Base-by-base conservation (phyloP, 2,329 filamentous ascomycete species). In the Fusarium sp. region DNA sequence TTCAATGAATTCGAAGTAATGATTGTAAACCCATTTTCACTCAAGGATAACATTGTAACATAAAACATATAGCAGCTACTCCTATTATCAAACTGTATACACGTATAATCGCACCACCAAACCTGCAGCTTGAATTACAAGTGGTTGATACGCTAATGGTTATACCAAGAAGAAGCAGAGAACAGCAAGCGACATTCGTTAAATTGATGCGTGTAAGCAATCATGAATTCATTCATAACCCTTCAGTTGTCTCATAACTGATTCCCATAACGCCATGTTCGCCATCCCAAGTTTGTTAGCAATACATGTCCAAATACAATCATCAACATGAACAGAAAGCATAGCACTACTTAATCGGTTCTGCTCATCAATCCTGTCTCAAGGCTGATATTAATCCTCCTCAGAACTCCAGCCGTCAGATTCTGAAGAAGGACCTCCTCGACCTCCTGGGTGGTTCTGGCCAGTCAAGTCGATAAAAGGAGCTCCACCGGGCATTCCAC, bases 401-500 rank as follows among this genome's bases (percentile, higher is more conserved):
- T 49, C 54, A 37, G 60, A 58, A 39, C 57, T 63, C 55, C 66
- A 73, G 15, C 31, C 55, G 5, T 72, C 63, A 8, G 56, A 63
- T 16, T 64, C 63, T 27, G 60, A 66, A 23, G 25, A 48, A 15
- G 58, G 60, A 15, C 57, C 57, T 42, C 70, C 31, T 41, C 58
- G 49, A 3, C 63, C 68, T 10, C 66, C 59, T 15, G 49, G 38
- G 38, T 76, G 73, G 10, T 69, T 67, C 54, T 77, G 76, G 6
- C 75, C 74, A 25, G 74, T 74, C 29, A 77, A 38, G 42, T 77
- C 48, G 65, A 77, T 63, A 45, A 77, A 77, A n/a, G 75, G 65
- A 31, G 55, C 72, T 45, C 60, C 72, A 15, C 67, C 75, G 2
- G 70, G 62, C 58, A 63, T 63, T 29, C 60, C 72, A 16, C 67